A percentile compares a stretch with the other conserved stretches of the same genome.
These are phyloP conservation scores for Lasiosphaeriaceae sp. DNA, from an alignment of 495 filamentous ascomycete genomes.

Conservation along the genomic window DNA sequence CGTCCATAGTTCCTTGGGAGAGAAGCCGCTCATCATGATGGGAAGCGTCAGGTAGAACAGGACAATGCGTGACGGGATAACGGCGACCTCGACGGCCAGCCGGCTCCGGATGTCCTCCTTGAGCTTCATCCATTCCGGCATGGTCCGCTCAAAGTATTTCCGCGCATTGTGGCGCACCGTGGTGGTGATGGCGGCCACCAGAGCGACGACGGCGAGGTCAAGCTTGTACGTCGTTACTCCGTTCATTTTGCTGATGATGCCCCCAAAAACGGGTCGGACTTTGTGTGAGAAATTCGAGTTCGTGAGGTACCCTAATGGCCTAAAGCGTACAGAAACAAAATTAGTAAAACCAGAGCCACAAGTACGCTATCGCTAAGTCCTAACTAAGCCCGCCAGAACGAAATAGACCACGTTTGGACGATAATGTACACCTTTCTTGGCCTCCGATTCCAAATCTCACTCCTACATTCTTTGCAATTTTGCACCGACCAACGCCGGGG, in stretches of 20 bases:
- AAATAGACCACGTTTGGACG: too few relatives aligned
- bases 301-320: not conserved
- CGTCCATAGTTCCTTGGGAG: not conserved
- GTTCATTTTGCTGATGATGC: not conserved
- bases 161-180: not conserved
- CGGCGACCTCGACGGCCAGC: slow-evolving; percentile 1
- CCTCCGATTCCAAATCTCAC: too few relatives aligned
- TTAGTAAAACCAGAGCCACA: not conserved
- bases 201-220: not conserved
- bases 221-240: not conserved
- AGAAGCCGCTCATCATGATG: not conserved
- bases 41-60: not conserved
- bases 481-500: too few relatives aligned
- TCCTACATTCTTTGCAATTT: too few relatives aligned
- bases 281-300: not conserved
- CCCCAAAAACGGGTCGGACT: not conserved
- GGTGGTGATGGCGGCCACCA: not conserved
- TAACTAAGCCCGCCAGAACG: too few relatives aligned
- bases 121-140: slow-evolving; percentile 2
- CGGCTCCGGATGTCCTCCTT: not conserved
- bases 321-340: too few relatives aligned
- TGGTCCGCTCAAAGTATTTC: slow-evolving; percentile 1
- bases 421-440: too few relatives aligned
- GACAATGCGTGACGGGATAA: not conserved
- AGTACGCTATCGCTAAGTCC: too few relatives aligned